Percentiles rank a stretch among this genome's conserved stretches.
Evolutionary conservation across 2,329 filamentous ascomycete genomes (phyloP).

Genomic region (Didymella lethalis): DNA sequence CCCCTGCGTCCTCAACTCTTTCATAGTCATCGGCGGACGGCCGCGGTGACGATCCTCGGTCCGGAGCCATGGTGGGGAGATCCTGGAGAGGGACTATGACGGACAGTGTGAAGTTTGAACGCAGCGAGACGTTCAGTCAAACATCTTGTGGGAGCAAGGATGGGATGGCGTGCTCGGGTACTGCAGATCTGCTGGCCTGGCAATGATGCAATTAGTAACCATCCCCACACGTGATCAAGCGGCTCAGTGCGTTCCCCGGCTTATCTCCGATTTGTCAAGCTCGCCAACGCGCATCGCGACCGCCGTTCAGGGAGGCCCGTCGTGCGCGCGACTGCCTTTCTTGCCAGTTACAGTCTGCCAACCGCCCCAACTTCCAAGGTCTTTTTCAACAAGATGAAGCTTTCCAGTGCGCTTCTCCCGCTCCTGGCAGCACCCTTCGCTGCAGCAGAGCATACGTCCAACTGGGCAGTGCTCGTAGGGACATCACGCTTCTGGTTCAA

Average conservation of each 20-base stretch:
- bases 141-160: constrained; percentile 19
- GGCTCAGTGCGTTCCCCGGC: constrained; percentile 20
- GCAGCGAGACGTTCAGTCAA: constrained; percentile 14
- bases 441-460: constrained; percentile 85
- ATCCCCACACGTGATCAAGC: constrained; percentile 34
- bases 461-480: constrained; percentile 98
- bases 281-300: constrained; percentile 32
- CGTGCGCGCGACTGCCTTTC: background rate
- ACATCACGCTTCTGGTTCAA: constrained; percentile 99
- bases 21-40: constrained; percentile 30
- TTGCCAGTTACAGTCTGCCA: background rate
- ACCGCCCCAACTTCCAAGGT: background rate
- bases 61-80: constrained; percentile 44
- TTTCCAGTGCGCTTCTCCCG: constrained; percentile 35
- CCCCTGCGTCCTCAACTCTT: constrained; percentile 32
- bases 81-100: constrained; percentile 32
- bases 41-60: constrained; percentile 40
- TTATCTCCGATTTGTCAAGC: constrained; percentile 46
- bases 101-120: constrained; percentile 27
- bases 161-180: constrained; percentile 31
- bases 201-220: constrained; percentile 32
- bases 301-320: constrained; percentile 5
- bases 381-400: constrained; percentile 32
- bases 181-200: constrained; percentile 23
- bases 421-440: constrained; percentile 52